Percentiles rank a stretch among this genome's conserved stretches.
Conservation (phyloP, 495 filamentous ascomycete species). For the Podospora conica region DNA sequence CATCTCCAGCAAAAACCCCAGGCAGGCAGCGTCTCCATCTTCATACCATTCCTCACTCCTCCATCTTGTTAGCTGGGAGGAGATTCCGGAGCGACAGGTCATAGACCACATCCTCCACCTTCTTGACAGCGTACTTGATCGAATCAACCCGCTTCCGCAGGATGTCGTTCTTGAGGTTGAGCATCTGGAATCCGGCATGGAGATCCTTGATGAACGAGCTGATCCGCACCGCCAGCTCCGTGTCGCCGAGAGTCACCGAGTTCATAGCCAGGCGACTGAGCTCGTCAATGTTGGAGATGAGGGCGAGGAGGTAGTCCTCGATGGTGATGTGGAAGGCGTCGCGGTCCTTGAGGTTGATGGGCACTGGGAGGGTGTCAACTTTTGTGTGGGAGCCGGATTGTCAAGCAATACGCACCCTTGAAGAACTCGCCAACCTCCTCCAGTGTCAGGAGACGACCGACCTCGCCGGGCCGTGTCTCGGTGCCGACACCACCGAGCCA, state of each 20-base stretch:
- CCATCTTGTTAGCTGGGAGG: constrained; percentile 45
- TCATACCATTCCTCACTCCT: constrained; percentile 11
- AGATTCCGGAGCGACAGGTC: constrained; percentile 84
- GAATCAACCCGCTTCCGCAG: constrained; percentile 82
- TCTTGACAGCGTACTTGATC: constrained; percentile 96
- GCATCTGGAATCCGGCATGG: constrained; percentile 89
- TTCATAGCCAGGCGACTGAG: constrained; percentile 90
- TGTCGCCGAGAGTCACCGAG: constrained; percentile 89
- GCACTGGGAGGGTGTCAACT: constrained; percentile 52
- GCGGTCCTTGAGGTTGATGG: constrained; percentile 82
- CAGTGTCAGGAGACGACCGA: constrained; percentile 70
- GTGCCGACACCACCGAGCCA: constrained; percentile 64
- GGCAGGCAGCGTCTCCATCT: background rate
- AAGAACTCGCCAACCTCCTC: constrained; percentile 78
- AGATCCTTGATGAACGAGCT: constrained; percentile 91
- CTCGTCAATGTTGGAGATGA: constrained; percentile 84
- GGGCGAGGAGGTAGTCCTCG: constrained; percentile 87
- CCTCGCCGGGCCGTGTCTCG: constrained; percentile 33
- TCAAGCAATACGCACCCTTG: constrained; percentile 47
- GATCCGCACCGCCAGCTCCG: constrained; percentile 73
- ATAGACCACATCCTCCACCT: constrained; percentile 96
- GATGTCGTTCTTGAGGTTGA: constrained; percentile 94
- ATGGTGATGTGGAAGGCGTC: constrained; percentile 94
- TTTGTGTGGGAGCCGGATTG: background rate
- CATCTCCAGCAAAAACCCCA: background rate